A percentile compares a stretch with the other conserved stretches of the same genome.
Evolutionary conservation across 495 filamentous ascomycete species (phyloP).

Genomic region (Neurospora sp.): DNA sequence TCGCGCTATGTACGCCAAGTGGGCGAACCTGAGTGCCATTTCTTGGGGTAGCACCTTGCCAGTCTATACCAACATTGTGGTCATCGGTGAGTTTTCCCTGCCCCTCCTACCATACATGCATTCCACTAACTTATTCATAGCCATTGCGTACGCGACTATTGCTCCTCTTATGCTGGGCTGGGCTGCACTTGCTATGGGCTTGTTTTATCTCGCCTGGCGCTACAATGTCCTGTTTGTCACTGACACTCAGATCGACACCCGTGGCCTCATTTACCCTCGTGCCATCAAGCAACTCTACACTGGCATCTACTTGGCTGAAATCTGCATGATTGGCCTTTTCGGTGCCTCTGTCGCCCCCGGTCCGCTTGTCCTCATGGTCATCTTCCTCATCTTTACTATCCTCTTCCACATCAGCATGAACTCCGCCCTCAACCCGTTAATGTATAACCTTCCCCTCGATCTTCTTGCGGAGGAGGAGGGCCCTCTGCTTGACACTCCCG

Average conservation of each 20-base stretch:
- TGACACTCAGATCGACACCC: slow-evolving; percentile 77
- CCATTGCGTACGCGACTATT: slow-evolving; percentile 82
- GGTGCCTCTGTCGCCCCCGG: slow-evolving; percentile 61
- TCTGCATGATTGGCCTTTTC: slow-evolving; percentile 88
- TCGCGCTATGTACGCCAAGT: slow-evolving; percentile 49
- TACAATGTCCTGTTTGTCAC: slow-evolving; percentile 94
- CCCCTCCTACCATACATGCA: not conserved
- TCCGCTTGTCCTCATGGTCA: slow-evolving; percentile 73
- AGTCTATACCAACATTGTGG: slow-evolving; percentile 70
- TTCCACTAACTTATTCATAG: slow-evolving; percentile 23
- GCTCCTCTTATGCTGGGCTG: slow-evolving; percentile 86
- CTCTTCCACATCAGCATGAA: slow-evolving; percentile 81
- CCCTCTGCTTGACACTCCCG: slow-evolving; percentile 27
- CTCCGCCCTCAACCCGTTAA: slow-evolving; percentile 64
- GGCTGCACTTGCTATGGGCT: slow-evolving; percentile 66
- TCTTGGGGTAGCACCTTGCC: slow-evolving; percentile 89
- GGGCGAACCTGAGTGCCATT: slow-evolving; percentile 49
- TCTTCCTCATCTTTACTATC: slow-evolving; percentile 68
- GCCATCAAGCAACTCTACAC: slow-evolving; percentile 88
- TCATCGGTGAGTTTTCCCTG: slow-evolving; percentile 52
- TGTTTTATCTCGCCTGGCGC: slow-evolving; percentile 89
- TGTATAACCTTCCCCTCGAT: slow-evolving; percentile 65
- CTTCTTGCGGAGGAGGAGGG: slow-evolving; percentile 53
- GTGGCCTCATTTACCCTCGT: slow-evolving; percentile 75
- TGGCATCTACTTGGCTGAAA: slow-evolving; percentile 73